These are phyloP conservation scores for Anastatica hierochuntica DNA, from an alignment of 345 rosid species.

Conservation along the genomic window DNA sequence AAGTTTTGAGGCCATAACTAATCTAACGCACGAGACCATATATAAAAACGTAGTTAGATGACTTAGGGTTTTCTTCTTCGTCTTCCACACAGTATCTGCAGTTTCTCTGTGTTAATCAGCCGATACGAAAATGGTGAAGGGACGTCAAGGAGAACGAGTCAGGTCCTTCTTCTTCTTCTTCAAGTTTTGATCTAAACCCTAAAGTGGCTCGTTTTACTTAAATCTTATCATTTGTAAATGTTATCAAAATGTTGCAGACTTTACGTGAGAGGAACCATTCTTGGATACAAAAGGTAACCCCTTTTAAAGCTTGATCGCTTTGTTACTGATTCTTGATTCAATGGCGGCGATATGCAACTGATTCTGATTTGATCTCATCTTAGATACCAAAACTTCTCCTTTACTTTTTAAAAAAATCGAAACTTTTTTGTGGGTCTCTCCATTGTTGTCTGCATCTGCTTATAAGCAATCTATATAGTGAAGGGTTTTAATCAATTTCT, in stretches of 20 bases:
- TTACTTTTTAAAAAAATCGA: background rate
- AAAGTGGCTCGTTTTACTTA: constrained; percentile 22
- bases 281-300: constrained; percentile 31
- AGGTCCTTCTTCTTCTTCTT: constrained; percentile 25
- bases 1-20: background rate
- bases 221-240: no score
- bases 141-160: constrained; percentile 66
- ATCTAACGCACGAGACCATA: background rate
- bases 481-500: background rate
- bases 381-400: no score
- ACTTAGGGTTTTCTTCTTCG: background rate
- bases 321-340: background rate
- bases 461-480: background rate
- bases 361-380: background rate
- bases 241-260: constrained; percentile 23
- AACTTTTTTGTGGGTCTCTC: background rate
- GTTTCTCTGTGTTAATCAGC: background rate
- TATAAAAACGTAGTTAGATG: background rate
- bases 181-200: background rate
- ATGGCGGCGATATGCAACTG: background rate
- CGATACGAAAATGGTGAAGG: constrained; percentile 51
- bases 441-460: background rate
- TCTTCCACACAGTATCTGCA: constrained; percentile 6
- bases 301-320: background rate
- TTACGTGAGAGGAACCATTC: constrained; percentile 32